Base-by-base conservation (phyloP, 1,139 yeast genomes). In the Geotrichum aggregatum region DNA sequence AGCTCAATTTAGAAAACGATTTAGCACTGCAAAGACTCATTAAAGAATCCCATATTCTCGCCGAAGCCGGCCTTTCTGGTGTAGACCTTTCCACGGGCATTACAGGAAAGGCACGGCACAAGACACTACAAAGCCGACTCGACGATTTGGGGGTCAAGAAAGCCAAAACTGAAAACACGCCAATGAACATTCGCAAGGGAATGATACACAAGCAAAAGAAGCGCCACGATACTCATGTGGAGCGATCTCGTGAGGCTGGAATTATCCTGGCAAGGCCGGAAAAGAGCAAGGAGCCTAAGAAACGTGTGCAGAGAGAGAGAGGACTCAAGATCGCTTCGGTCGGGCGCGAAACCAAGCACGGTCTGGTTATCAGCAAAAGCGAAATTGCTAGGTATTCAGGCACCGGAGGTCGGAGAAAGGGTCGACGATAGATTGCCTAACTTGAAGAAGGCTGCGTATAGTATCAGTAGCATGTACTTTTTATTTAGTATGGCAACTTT, bases 111-210 rank as follows among this genome's bases (percentile, higher is more conserved):
- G 84, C 91, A 1, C 75, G 97, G 52, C 77, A 81, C 52, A 78
- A 91, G 59, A 82, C 94, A 0, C 69, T 91, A 57, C 83, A 84
- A 52, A 76, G 83, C 41, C 76, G 97, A 52, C 72, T 91, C 52
- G 72, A 82, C 31, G 71, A 74, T 24, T 64, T 83, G 7, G 75
- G 59, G 55, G 71, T 50, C 71, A 78, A 46, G 54, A 66, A 56
- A 40, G 59, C 70, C 52, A 79, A 72, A 52, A 70, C 84, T 33
- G 95, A 87, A 61, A 85, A 81, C 49, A 85, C 87, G 80, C 96
- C 98, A 13, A 89, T 92, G 91, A 68, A 78, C 21, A 82, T 88
- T 75, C 77, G 97, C 54, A 86, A 85, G 64, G 96, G 96, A 1
- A 84, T 91, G 84, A 73, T 86, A 38, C 70, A 74, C 47, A 77